Base-by-base conservation (phyloP, 2,329 filamentous ascomycete genomes). In the Claviceps sorghi region DNA sequence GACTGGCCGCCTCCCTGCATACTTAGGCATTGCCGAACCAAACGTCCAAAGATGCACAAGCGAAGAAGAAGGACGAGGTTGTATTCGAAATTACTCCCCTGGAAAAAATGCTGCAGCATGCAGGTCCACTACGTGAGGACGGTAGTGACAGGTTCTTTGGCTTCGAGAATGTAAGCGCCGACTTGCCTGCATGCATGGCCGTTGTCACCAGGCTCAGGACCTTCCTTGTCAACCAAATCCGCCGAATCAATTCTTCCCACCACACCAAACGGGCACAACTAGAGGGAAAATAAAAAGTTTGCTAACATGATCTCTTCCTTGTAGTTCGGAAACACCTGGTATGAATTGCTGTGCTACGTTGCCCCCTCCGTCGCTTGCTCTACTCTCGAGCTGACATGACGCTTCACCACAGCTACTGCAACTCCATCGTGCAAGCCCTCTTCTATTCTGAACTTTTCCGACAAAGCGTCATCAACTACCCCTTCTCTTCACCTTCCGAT, bases 81-180 rank as follows among this genome's bases (percentile, higher is more conserved):
- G 58, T 68, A n/a, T 69, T 70, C n/a, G 80, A 83, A 61, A 60
- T 76, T 51, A 83, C 80, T 2, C 80, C 81, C 3, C 60, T 84
- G 53, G 77, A 83, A 61, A 83, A 88, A 73, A 85, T 94, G 76
- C 76, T 98, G 34, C 78, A 82, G 60, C 84, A 88, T 68, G 82
- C 87, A 54, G 90, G 89, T 3, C 82, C 90, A 2, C 72, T 94
- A 59, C 82, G 88, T 62, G 75, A 78, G 59, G 90, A 97, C 69
- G 93, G 93, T 51, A 95, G 87, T 65, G 93, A 97, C 72, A 95
- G 95, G 72, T 98, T 95, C 73, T 97, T 94, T 71, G 93, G 93
- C 17, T 84, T 97, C 67, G 93, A 98, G 71, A 98, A 98, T 72
- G 91, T 97, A 76, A 71, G 87, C 75, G 50, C 57, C 55, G 41